phyloP scores from a whole-genome alignment of 2,329 filamentous ascomycete genomes.

The Dactylellina parvicollis region DNA sequence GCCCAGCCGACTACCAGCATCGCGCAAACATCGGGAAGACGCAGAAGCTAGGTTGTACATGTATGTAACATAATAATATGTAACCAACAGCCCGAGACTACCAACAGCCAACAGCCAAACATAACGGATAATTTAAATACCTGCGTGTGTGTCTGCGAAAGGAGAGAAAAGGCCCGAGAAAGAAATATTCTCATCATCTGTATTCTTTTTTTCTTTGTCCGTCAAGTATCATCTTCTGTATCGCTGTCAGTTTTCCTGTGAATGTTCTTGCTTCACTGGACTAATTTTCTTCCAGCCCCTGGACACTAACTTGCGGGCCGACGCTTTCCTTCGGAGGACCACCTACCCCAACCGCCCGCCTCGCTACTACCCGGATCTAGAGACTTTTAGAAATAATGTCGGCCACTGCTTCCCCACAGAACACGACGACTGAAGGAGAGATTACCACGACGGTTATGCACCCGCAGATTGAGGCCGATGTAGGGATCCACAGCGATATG shows the following conservation, averaged over 20 bases:
- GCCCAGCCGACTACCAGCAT: not conserved
- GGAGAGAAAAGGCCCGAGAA: not conserved
- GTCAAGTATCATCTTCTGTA: not conserved
- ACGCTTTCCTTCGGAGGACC: not conserved
- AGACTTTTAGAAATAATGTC: slow-evolving; percentile 19
- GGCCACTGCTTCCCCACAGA: slow-evolving; percentile 7
- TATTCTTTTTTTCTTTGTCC: not conserved
- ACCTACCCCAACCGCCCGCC: slow-evolving; percentile 20
- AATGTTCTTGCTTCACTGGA: no score
- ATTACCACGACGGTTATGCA: slow-evolving; percentile 31
- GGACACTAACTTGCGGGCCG: not conserved
- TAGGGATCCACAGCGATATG: not conserved
- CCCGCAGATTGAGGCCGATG: slow-evolving; percentile 45
- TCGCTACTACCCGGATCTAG: slow-evolving; percentile 27
- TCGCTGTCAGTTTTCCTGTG: no score
- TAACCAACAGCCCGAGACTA: slow-evolving; percentile 1
- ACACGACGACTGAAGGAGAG: slow-evolving; percentile 1
- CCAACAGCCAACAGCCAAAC: slow-evolving; percentile 14
- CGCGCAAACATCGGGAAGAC: slow-evolving; percentile 1
- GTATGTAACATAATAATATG: no score
- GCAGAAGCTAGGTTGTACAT: not conserved
- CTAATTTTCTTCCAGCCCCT: not conserved
- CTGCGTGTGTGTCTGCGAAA: not conserved
- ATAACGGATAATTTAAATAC: slow-evolving; percentile 28
- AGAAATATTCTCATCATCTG: not conserved